phyloP scores from a whole-genome alignment of 2,329 filamentous ascomycete genomes.

The Tolypocladium album region DNA sequence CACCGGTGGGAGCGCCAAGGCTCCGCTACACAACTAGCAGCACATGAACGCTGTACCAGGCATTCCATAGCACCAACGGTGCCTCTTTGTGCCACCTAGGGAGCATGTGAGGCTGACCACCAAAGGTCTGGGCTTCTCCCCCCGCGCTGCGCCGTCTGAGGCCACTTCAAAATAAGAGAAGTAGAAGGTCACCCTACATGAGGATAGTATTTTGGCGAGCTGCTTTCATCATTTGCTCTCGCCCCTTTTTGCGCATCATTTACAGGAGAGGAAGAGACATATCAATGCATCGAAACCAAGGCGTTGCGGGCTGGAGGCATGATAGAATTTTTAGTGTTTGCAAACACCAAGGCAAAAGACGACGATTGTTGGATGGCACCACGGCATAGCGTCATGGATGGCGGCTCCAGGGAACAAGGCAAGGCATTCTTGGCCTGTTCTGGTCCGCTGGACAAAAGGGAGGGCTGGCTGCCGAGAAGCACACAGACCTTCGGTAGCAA shows the following conservation, averaged over 20 bases:
- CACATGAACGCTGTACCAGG: not conserved
- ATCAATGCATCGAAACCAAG: slow-evolving; percentile 14
- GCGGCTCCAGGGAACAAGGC: not conserved
- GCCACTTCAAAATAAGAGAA: not conserved
- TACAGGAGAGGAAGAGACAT: slow-evolving; percentile 5
- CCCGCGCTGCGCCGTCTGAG: not conserved
- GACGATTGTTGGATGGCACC: not conserved
- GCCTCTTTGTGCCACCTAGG: not conserved
- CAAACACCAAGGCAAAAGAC: not conserved
- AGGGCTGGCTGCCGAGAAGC: not conserved
- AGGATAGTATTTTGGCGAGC: not conserved
- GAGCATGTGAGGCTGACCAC: not conserved
- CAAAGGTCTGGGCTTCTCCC: not conserved
- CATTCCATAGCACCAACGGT: not conserved
- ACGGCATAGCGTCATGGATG: not conserved
- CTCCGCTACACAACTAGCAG: not conserved
- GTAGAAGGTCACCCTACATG: not conserved
- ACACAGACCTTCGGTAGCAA: slow-evolving; percentile 2
- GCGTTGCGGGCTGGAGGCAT: slow-evolving; percentile 19
- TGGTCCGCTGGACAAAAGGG: not conserved
- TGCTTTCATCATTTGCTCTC: not conserved
- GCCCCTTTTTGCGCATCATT: slow-evolving; percentile 9
- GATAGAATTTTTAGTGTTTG: slow-evolving; percentile 14
- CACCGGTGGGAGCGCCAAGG: not conserved
- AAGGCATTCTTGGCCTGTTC: not conserved